Evolutionary conservation across 2,329 filamentous ascomycete species (phyloP), one percentile per base, ranked within the genome.

Genomic region (Trichoderma sp.): DNA sequence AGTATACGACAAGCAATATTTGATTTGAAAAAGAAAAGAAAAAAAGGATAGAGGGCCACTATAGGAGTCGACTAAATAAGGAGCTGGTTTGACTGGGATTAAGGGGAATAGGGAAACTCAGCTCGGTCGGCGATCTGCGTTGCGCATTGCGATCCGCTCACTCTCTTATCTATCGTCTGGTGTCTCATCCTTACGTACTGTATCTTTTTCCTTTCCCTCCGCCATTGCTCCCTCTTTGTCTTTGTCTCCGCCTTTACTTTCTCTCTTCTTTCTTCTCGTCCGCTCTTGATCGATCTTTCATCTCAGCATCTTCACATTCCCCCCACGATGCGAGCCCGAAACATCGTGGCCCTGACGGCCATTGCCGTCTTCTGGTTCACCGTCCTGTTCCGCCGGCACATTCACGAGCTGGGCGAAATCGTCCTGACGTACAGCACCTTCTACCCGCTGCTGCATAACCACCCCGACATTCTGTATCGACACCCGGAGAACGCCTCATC

Each of bases 381-480:
- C 58, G 26, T 73, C 36, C 28, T 63, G 28, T 69, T 73, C 32
- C 64, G 72, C 28, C 68, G 26, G 12, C 72, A 73, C 50, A 68
- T 73, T 36, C 58, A 68, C 28, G 72, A 71, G 23, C 64, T 73
- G 13, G 59, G 70, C 15, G 72, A 73, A 58, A 69, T 71, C 11
- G 69, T 32, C 47, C 36, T 71, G 20, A 73, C 72, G 20, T 73
- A 73, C 53, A 68, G 69, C 65, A 71, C 72, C 8, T 73, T 73
- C 30, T 73, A 71, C 55, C 69, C 63, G 58, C 69, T 73, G 30
- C 64, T 73, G 11, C 57, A 71, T 17, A 28, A 26, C 15, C 65
- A 73, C 23, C 69, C 72, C 2, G 63, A 63, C 43, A 47, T 73
- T 5, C 71, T 73, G 12, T 73, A 73, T 30, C 68, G 69, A 30